These are phyloP conservation scores for Lactifluus subvellereus DNA, from an alignment of 768 basidiomycete species.

Conservation along the genomic window DNA sequence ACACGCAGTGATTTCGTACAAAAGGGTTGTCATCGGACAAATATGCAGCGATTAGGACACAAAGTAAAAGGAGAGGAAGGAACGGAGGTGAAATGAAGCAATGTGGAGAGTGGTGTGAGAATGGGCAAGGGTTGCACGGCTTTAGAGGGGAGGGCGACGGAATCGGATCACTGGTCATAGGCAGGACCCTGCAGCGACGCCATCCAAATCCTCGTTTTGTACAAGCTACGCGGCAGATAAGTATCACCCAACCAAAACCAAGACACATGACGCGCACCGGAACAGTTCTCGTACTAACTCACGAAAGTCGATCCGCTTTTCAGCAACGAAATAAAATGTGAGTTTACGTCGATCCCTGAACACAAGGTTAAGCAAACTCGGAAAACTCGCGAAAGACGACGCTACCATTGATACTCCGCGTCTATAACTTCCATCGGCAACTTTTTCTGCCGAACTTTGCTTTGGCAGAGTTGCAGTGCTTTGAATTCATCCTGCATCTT, in stretches of 20 bases:
- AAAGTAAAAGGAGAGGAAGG: background rate
- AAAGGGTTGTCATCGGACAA: background rate
- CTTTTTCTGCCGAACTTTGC: slow-evolving; percentile 88
- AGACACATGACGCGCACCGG: slow-evolving; percentile 44
- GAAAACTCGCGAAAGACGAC: background rate
- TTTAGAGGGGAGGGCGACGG: background rate
- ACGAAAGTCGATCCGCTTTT: slow-evolving; percentile 92
- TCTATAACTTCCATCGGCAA: slow-evolving; percentile 98
- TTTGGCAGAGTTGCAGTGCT: slow-evolving; percentile 86
- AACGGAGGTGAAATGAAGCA: slow-evolving; percentile 4
- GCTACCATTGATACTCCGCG: slow-evolving; percentile 97
- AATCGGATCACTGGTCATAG: slow-evolving; percentile 37
- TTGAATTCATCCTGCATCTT: slow-evolving; percentile 91
- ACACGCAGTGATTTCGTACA: slow-evolving; percentile 12
- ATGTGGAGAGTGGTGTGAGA: background rate
- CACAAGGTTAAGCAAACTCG: background rate
- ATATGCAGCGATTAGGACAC: slow-evolving; percentile 15
- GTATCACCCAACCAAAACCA: background rate
- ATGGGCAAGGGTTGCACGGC: background rate
- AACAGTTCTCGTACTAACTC: slow-evolving; percentile 94
- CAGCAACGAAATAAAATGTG: slow-evolving; percentile 96
- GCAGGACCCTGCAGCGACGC: slow-evolving; percentile 61
- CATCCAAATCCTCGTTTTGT: slow-evolving; percentile 97
- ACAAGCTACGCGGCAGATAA: slow-evolving; percentile 46
- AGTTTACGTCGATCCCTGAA: slow-evolving; percentile 93